A percentile compares a stretch with the other conserved stretches of the same genome.
Conservation (phyloP, 495 filamentous ascomycete genomes). For the Clavariopsis aquatica region DNA sequence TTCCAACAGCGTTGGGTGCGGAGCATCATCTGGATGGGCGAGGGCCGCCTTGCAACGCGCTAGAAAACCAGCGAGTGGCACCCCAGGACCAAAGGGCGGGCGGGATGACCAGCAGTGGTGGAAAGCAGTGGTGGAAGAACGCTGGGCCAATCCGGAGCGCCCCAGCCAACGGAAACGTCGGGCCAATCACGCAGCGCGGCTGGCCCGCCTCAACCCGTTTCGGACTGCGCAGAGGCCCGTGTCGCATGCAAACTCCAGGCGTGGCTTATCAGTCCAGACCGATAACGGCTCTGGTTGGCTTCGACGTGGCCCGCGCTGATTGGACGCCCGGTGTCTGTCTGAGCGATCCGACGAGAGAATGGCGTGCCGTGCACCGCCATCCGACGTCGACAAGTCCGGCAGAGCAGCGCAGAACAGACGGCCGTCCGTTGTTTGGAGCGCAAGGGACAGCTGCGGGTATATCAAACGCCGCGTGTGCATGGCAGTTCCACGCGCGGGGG, state of each 20-base stretch:
- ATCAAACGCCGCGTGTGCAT: neutral
- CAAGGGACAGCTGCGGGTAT: neutral
- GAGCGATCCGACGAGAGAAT: slow-evolving; percentile 26
- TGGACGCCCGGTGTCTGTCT: slow-evolving; percentile 26
- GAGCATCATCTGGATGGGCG: neutral
- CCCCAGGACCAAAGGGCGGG: slow-evolving; percentile 10
- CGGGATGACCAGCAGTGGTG: slow-evolving; percentile 31
- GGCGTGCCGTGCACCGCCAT: slow-evolving; percentile 12
- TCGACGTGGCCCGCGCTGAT: slow-evolving; percentile 38
- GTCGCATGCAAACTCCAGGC: slow-evolving; percentile 33
- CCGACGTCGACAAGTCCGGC: slow-evolving; percentile 8
- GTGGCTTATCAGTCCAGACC: slow-evolving; percentile 27
- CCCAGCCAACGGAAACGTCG: slow-evolving; percentile 5
- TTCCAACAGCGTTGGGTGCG: neutral
- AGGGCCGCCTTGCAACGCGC: slow-evolving; percentile 1
- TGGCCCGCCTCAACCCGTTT: slow-evolving; percentile 12
- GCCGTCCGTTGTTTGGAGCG: neutral
- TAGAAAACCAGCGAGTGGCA: slow-evolving; percentile 32
- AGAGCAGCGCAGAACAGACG: neutral
- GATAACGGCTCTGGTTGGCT: slow-evolving; percentile 37
- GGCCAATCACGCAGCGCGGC: slow-evolving; percentile 19
- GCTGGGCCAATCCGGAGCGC: slow-evolving; percentile 12
- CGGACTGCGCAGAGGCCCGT: slow-evolving; percentile 38
- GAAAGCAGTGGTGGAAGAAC: neutral
- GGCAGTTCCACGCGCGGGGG: neutral